Base-by-base conservation (phyloP, 176 grass and related monocot genomes). In the Aegilops sharonensis region DNA sequence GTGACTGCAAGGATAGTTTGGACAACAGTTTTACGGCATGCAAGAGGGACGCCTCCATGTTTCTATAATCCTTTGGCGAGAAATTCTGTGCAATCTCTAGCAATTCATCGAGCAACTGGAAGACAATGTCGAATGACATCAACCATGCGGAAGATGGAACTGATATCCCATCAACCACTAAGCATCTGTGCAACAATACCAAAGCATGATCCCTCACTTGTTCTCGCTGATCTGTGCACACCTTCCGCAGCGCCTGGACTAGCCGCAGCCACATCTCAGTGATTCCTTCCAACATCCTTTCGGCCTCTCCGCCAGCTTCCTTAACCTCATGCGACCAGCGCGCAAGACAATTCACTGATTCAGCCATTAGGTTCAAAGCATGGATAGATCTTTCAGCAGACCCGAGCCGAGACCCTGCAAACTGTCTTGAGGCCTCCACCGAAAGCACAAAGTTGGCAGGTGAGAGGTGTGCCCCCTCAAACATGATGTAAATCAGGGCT, bases 401-500 rank as follows among this genome's bases (percentile, higher is more conserved):
- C 70, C 70, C 39, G 11, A 73, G 70, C 70, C 39, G 39, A 43
- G 70, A 73, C 11, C 25, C 1, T 73, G 70, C 70, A 73, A 73
- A 73, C 70, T 73, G 70, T 1, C 70, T 73, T 3, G 39, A 0
- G 0, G 70, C 70, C 70, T 73, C 70, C 70, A 73, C 39, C 0
- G n/a, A 73, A 14, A 73, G 21, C 2, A 45, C 11, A 0, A 73
- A 73, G 70, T 73, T 73, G 5, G 70, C 39, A 45, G n/a, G 70
- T 43, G 70, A 73, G 39, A 73, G 39, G 29, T 92, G 97, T 69
- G 92, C 84, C 10, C 94, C 90, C 21, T 95, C 97, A 69, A 87
- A 94, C 97, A 98, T 95, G 86, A 98, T 87, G 47, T 95, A 95
- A 54, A 89, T 60, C n/a, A 98, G 80, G 25, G 94, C 97, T 87